These are phyloP conservation scores for Quercus agrifolia DNA, from an alignment of 306 rosid species.

Conservation along the genomic window DNA sequence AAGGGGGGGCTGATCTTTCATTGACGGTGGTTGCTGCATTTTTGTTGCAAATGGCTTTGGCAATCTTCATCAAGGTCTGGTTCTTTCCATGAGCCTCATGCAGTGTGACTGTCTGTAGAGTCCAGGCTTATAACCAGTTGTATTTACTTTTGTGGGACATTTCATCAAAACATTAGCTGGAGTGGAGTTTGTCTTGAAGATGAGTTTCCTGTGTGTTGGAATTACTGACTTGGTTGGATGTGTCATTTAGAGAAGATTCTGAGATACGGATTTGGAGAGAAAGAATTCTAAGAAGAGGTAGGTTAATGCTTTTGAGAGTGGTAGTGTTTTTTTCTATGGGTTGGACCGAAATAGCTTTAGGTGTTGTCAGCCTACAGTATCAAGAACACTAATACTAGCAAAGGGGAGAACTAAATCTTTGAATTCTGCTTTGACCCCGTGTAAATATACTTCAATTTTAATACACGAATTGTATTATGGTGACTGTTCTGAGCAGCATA, in stretches of 20 bases:
- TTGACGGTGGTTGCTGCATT: constrained; percentile 65
- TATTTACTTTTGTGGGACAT: constrained; percentile 10
- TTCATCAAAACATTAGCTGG: background rate
- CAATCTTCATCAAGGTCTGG: constrained; percentile 92
- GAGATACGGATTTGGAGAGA: background rate
- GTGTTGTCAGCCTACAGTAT: background rate
- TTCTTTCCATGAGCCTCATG: constrained; percentile 72
- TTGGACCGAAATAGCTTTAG: background rate
- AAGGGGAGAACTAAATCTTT: background rate
- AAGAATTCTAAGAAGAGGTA: background rate
- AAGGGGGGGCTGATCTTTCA: constrained; percentile 50
- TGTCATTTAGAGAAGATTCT: background rate
- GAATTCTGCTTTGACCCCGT: background rate
- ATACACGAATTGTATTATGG: background rate
- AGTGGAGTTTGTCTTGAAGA: background rate
- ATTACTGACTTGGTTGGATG: constrained; percentile 3
- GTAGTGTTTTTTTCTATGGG: background rate
- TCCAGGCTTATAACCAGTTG: constrained; percentile 5
- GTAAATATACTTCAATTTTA: constrained; percentile 11
- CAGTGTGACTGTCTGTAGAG: constrained; percentile 6
- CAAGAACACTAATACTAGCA: background rate
- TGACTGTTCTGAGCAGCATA: background rate
- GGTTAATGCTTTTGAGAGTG: background rate
- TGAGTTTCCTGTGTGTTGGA: constrained; percentile 9
- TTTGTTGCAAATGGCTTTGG: constrained; percentile 79